These are phyloP conservation scores for Stephania yunnanensis DNA, from an alignment of 164 flowering plant species.

Conservation along the genomic window DNA sequence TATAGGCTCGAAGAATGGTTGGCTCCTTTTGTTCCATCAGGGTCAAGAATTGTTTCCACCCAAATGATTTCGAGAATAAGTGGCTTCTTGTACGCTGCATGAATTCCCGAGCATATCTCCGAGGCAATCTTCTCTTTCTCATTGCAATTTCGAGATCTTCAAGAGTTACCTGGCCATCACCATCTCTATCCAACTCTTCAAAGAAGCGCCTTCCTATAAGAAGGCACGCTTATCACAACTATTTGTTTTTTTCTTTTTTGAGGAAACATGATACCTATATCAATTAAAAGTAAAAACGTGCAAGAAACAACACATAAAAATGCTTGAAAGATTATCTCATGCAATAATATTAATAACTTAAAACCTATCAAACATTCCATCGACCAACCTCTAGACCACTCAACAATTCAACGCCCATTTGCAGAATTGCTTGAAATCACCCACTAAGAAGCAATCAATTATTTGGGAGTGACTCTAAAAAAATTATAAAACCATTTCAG, in stretches of 20 bases:
- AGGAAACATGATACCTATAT: too few relatives aligned
- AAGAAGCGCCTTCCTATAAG: conserved; percentile 83
- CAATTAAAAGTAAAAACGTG: too few relatives aligned
- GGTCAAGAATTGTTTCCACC: conserved; percentile 88
- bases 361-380: too few relatives aligned
- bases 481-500: neutral
- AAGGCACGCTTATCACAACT: neutral
- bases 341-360: too few relatives aligned
- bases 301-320: too few relatives aligned
- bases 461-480: neutral
- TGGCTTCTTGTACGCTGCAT: conserved; percentile 81
- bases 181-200: conserved; percentile 95
- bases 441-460: neutral
- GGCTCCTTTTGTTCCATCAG: conserved; percentile 98
- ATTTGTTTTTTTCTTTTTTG: too few relatives aligned
- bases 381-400: too few relatives aligned
- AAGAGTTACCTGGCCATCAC: conserved; percentile 88
- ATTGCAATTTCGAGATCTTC: conserved; percentile 96
- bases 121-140: conserved; percentile 82
- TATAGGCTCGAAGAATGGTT: conserved; percentile 93
- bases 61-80: conserved; percentile 86
- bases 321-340: too few relatives aligned
- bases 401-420: too few relatives aligned
- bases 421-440: too few relatives aligned
- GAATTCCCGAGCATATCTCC: conserved; percentile 84